Percentiles rank a stretch among this genome's conserved stretches.
Conservation (phyloP, 306 rosid species). For the Cicer pinnatifidum region DNA sequence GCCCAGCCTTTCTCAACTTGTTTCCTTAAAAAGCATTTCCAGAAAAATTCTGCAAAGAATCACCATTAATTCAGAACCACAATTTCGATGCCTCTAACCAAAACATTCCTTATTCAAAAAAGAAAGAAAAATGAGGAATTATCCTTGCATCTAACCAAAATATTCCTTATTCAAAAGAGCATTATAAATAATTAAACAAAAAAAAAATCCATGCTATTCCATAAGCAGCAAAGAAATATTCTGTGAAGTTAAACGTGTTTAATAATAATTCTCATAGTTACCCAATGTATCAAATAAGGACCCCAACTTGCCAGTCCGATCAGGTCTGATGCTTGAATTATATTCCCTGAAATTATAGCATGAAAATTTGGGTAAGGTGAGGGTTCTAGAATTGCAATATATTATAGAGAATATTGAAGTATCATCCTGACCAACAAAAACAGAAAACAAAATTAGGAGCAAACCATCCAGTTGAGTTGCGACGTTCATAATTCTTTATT, state of each 20-base stretch:
- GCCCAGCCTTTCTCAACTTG: slow-evolving; percentile 80
- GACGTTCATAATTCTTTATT: slow-evolving; percentile 73
- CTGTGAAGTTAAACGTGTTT: slow-evolving; percentile 5
- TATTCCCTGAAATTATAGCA: slow-evolving; percentile 72
- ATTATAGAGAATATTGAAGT: slow-evolving; percentile 9
- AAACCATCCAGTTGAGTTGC: slow-evolving; percentile 89
- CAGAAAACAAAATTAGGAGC: slow-evolving; percentile 45
- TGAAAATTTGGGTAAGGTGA: slow-evolving; percentile 33
- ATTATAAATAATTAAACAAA: slow-evolving; percentile 9
- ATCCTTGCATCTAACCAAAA: slow-evolving; percentile 30
- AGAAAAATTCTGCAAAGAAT: slow-evolving; percentile 75
- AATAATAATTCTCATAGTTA: slow-evolving; percentile 47
- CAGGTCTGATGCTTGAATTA: slow-evolving; percentile 75
- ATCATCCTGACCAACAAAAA: slow-evolving; percentile 5
- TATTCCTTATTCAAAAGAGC: slow-evolving; percentile 19
- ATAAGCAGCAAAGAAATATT: slow-evolving; percentile 16
- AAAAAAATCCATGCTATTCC: slow-evolving; percentile 23
- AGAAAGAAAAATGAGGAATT: slow-evolving; percentile 18
- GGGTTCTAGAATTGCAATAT: slow-evolving; percentile 37
- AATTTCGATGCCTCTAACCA: slow-evolving; percentile 25
- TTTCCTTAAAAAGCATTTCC: slow-evolving; percentile 90
- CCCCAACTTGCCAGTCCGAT: slow-evolving; percentile 77
- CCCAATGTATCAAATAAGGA: slow-evolving; percentile 73
- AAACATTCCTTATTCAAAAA: slow-evolving; percentile 29
- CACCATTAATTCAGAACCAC: slow-evolving; percentile 38